These are phyloP conservation scores for Cruciata laevipes DNA, from an alignment of 257 asterid genomes.

Conservation along the genomic window DNA sequence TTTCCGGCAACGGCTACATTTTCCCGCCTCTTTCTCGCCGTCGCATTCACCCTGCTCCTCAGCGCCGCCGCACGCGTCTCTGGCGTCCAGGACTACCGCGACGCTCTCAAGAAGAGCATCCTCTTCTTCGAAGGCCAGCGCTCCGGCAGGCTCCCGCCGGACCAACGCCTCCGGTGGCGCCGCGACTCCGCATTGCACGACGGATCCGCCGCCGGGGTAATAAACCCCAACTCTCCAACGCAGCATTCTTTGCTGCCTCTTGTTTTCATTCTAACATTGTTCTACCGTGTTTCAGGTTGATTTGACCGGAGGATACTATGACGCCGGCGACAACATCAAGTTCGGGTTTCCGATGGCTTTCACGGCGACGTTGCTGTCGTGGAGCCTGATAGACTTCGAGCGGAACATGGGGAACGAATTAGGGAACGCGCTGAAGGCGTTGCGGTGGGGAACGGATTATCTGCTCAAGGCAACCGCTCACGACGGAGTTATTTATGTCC, in stretches of 20 bases:
- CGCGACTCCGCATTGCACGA: slow-evolving; percentile 73
- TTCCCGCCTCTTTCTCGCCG: slow-evolving; percentile 22
- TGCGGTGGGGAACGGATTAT: slow-evolving; percentile 78
- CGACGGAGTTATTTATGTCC: slow-evolving; percentile 61
- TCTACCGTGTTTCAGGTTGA: slow-evolving; percentile 39
- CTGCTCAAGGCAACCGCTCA: slow-evolving; percentile 69
- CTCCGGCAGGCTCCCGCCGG: slow-evolving; percentile 73
- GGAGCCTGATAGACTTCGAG: slow-evolving; percentile 82
- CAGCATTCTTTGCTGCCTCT: too few species aligned
- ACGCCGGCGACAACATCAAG: slow-evolving; percentile 87
- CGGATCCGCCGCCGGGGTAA: slow-evolving; percentile 68
- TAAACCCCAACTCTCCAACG: background rate
- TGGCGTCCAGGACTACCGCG: slow-evolving; percentile 54
- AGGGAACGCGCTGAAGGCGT: slow-evolving; percentile 50
- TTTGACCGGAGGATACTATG: slow-evolving; percentile 77
- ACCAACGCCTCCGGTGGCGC: slow-evolving; percentile 79
- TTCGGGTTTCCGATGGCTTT: slow-evolving; percentile 91
- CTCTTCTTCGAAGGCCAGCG: slow-evolving; percentile 96
- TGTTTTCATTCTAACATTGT: background rate
- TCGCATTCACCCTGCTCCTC: slow-evolving; percentile 10
- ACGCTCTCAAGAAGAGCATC: slow-evolving; percentile 75
- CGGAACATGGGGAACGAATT: slow-evolving; percentile 57
- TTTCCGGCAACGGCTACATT: slow-evolving; percentile 27
- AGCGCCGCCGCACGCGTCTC: slow-evolving; percentile 15
- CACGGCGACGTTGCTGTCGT: slow-evolving; percentile 61